These are phyloP conservation scores for Metarhizium album DNA, from an alignment of 2,329 filamentous ascomycete genomes.

Conservation along the genomic window DNA sequence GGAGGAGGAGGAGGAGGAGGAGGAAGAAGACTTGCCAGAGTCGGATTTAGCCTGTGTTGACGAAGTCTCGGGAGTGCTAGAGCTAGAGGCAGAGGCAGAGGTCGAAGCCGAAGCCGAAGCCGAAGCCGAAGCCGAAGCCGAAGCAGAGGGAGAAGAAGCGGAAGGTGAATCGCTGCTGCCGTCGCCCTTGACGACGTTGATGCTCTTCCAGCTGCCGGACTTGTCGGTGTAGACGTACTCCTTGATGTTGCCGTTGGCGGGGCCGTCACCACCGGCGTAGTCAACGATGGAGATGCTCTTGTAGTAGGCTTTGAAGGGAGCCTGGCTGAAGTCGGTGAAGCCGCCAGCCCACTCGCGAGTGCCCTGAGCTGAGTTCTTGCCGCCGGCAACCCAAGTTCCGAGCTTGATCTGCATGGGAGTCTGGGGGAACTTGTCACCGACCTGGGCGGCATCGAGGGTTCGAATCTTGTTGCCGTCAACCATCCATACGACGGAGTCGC, in stretches of 20 bases:
- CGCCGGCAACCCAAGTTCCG: slow-evolving; percentile 55
- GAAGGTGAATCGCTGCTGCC: slow-evolving; percentile 59
- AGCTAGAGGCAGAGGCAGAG: slow-evolving; percentile 46
- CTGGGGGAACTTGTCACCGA: slow-evolving; percentile 54
- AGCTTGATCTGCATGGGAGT: slow-evolving; percentile 63
- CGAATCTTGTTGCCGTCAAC: slow-evolving; percentile 53
- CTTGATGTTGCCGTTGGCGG: slow-evolving; percentile 24
- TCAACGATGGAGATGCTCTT: slow-evolving; percentile 33
- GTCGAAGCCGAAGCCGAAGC: slow-evolving; percentile 24
- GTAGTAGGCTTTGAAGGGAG: slow-evolving; percentile 33
- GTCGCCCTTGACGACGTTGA: slow-evolving; percentile 59
- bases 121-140: slow-evolving; percentile 33
- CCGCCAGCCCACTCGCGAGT: slow-evolving; percentile 65
- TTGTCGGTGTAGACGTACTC: slow-evolving; percentile 31
- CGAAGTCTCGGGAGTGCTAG: slow-evolving; percentile 34
- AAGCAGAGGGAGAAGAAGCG: slow-evolving; percentile 46
- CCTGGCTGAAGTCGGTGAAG: slow-evolving; percentile 31
- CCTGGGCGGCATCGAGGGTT: slow-evolving; percentile 46
- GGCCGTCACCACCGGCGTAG: slow-evolving; percentile 27
- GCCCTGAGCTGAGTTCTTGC: slow-evolving; percentile 48
- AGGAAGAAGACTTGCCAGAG: slow-evolving; percentile 52
- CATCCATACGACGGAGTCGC: slow-evolving; percentile 51
- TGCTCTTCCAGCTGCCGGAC: slow-evolving; percentile 31
- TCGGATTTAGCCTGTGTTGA: slow-evolving; percentile 15
- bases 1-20: slow-evolving; percentile 42